These are phyloP conservation scores for Plasmodium malariae DNA, from an alignment of 169 alveolate species.

Conservation along the genomic window DNA sequence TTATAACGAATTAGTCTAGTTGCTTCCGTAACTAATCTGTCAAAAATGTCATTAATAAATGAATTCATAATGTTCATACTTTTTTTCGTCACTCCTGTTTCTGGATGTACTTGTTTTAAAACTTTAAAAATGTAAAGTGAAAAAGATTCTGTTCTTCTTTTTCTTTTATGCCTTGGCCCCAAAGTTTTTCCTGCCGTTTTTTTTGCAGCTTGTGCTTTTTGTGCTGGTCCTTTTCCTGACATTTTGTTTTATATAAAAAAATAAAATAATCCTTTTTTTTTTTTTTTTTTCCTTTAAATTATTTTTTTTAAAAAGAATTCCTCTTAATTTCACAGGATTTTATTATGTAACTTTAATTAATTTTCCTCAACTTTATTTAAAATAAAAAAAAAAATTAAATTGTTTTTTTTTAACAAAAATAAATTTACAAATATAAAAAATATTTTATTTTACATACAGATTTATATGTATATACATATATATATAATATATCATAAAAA, in stretches of 20 bases:
- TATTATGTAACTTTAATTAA: slow-evolving; percentile 18
- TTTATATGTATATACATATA: slow-evolving; percentile 12
- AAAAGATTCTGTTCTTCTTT: slow-evolving; percentile 96
- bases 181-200: slow-evolving; percentile 92
- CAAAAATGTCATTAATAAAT: slow-evolving; percentile 97
- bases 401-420: slow-evolving; percentile 26
- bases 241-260: slow-evolving; percentile 77
- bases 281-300: slow-evolving; percentile 16
- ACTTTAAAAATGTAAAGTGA: slow-evolving; percentile 99
- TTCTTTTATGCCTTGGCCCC: slow-evolving; percentile 92
- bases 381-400: slow-evolving; percentile 29
- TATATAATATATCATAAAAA: slow-evolving; percentile 15
- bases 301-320: slow-evolving; percentile 14
- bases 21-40: slow-evolving; percentile 97
- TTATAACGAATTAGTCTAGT: slow-evolving; percentile 97
- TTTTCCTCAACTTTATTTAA: slow-evolving; percentile 33
- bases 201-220: slow-evolving; percentile 91
- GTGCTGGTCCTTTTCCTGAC: slow-evolving; percentile 93
- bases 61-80: slow-evolving; percentile 99
- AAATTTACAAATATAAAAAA: neutral
- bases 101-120: slow-evolving; percentile 98
- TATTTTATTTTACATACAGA: slow-evolving; percentile 5
- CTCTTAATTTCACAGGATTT: slow-evolving; percentile 30
- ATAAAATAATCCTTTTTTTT: no score
- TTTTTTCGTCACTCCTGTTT: slow-evolving; percentile 98